phyloP scores from a whole-genome alignment of 2,329 filamentous ascomycete genomes.

The Claviceps sp. region DNA sequence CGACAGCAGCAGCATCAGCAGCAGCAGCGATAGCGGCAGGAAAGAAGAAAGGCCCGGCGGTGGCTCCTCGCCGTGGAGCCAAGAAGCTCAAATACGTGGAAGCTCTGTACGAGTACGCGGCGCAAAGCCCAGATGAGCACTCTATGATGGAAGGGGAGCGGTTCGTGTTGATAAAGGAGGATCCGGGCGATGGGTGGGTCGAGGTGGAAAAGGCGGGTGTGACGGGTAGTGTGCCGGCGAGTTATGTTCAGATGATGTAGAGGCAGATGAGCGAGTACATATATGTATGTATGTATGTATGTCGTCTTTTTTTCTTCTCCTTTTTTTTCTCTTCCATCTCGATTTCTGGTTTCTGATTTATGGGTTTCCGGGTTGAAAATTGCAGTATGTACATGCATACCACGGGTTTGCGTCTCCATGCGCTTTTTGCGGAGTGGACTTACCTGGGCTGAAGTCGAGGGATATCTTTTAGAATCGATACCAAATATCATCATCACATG shows the following conservation, averaged over 20 bases:
- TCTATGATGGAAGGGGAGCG: constrained; percentile 83
- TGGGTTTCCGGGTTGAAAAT: background rate
- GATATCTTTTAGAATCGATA: too few relatives aligned
- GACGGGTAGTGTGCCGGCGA: constrained; percentile 82
- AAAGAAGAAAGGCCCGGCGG: constrained; percentile 84
- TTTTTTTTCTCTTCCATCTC: background rate
- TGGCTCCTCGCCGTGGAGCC: constrained; percentile 78
- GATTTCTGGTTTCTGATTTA: background rate
- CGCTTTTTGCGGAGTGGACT: too few relatives aligned
- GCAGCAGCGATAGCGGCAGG: background rate
- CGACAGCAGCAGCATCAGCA: constrained; percentile 15
- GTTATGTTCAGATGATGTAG: constrained; percentile 71
- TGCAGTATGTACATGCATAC: too few relatives aligned
- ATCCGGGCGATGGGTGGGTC: constrained; percentile 88
- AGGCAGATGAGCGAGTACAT: constrained; percentile 7
- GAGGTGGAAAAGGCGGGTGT: constrained; percentile 87
- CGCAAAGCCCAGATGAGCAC: constrained; percentile 75
- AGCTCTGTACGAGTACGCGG: constrained; percentile 82
- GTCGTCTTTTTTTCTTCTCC: background rate
- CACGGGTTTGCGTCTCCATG: too few relatives aligned
- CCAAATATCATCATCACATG: too few relatives aligned
- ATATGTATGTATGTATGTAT: too few relatives aligned
- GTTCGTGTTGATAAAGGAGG: constrained; percentile 79
- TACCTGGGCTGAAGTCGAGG: too few relatives aligned
- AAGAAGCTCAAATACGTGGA: constrained; percentile 93